These are phyloP conservation scores for Hypoxylon sp. DNA, from an alignment of 2,329 filamentous ascomycete species.

Conservation along the genomic window DNA sequence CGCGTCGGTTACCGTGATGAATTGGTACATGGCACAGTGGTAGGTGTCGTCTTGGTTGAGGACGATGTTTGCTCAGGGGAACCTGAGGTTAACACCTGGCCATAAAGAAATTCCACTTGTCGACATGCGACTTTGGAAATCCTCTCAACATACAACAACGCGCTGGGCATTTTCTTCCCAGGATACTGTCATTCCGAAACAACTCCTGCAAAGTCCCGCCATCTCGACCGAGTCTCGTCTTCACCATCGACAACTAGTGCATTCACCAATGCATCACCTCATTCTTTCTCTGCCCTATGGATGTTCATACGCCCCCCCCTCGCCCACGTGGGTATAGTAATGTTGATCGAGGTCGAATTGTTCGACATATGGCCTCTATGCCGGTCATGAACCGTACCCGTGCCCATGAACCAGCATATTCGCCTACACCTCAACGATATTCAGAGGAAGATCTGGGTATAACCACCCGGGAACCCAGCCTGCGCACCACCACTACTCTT, in stretches of 20 bases:
- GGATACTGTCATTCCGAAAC: slow-evolving; percentile 3
- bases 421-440: slow-evolving; percentile 10
- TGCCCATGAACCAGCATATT: neutral
- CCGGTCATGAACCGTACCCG: slow-evolving; percentile 21
- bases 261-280: slow-evolving; percentile 17
- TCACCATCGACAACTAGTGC: slow-evolving; percentile 8
- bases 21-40: neutral
- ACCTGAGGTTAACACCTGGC: neutral
- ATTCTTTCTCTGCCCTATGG: slow-evolving; percentile 28
- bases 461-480: neutral
- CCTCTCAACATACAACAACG: slow-evolving; percentile 4
- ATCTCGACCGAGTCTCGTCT: neutral
- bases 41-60: neutral
- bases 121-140: slow-evolving; percentile 7
- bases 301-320: slow-evolving; percentile 2
- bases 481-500: neutral
- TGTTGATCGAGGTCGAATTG: slow-evolving; percentile 6
- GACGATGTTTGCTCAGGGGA: neutral
- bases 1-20: neutral
- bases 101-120: neutral
- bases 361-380: slow-evolving; percentile 38
- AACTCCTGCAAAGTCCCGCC: neutral
- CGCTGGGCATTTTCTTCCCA: neutral
- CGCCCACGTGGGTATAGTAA: neutral
- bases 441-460: slow-evolving; percentile 25